Evolutionary conservation across 495 filamentous ascomycete genomes (phyloP).

Genomic region (Penicillium atrosanguineum): DNA sequence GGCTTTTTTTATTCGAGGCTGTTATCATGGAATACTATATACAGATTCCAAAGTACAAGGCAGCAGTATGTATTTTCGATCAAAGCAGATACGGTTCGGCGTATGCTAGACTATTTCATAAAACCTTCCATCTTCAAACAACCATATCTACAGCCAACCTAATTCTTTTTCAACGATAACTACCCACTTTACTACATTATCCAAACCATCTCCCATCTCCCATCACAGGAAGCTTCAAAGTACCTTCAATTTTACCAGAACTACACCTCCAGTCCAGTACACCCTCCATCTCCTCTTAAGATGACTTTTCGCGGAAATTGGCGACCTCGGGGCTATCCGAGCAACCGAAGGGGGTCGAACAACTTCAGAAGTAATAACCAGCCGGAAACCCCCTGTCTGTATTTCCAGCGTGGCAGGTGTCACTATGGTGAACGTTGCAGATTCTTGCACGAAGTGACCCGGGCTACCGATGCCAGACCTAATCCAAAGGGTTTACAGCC

Average conservation of each 20-base stretch:
- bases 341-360: constrained; percentile 4
- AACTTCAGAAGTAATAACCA: constrained; percentile 7
- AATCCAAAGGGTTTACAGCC: neutral
- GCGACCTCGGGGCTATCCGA: constrained; percentile 6
- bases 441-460: constrained; percentile 9
- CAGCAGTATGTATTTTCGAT: too few species aligned
- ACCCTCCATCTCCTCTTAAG: neutral
- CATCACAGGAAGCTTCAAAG: neutral
- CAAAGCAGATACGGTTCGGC: neutral
- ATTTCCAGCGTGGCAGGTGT: constrained; percentile 13
- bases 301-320: constrained; percentile 5
- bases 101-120: too few species aligned
- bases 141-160: too few species aligned
- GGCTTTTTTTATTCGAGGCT: too few species aligned
- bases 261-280: constrained; percentile 1
- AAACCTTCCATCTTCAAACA: too few species aligned
- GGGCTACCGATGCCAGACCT: constrained; percentile 1
- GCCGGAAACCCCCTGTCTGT: neutral
- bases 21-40: too few species aligned
- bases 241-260: neutral
- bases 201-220: too few species aligned
- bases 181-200: too few species aligned
- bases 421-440: constrained; percentile 10
- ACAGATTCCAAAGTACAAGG: too few species aligned
- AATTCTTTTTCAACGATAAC: too few species aligned